These are phyloP conservation scores for Pterocarpus santalinus DNA, from an alignment of 306 rosid species.

Conservation along the genomic window DNA sequence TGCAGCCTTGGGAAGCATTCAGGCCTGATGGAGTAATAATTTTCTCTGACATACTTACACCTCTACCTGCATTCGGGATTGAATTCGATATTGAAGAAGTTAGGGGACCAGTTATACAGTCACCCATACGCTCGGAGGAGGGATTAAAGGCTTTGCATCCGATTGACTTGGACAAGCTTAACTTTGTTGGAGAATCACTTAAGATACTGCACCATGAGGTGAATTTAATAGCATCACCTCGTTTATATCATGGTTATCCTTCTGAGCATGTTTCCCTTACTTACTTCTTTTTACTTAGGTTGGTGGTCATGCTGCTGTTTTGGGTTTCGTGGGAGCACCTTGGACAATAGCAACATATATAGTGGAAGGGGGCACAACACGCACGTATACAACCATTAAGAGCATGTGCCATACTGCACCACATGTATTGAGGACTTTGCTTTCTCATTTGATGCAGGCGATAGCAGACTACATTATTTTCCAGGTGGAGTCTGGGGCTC, in stretches of 20 bases:
- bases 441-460: conserved; percentile 85
- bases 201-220: conserved; percentile 83
- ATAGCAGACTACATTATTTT: conserved; percentile 84
- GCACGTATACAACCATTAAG: conserved; percentile 88
- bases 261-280: conserved; percentile 6
- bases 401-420: conserved; percentile 97
- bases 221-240: conserved; percentile 27
- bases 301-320: conserved; percentile 82
- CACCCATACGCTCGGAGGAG: conserved; percentile 86
- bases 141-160: conserved; percentile 83
- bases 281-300: conserved; percentile 64
- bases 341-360: conserved; percentile 98
- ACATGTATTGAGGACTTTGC: conserved; percentile 81
- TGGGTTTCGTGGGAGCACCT: conserved; percentile 99
- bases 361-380: conserved; percentile 95
- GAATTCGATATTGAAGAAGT: conserved; percentile 95
- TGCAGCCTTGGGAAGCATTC: conserved; percentile 99
- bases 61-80: conserved; percentile 94
- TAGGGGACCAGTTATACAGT: conserved; percentile 90
- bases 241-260: conserved; percentile 27
- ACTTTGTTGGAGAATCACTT: conserved; percentile 88
- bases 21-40: conserved; percentile 96
- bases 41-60: conserved; percentile 96
- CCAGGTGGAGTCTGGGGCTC: conserved; percentile 95
- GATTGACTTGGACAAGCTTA: conserved; percentile 80